A percentile compares a stretch with the other conserved stretches of the same genome.
Evolutionary conservation across 2,329 filamentous ascomycete genomes (phyloP).

Genomic region (Mycocentrospora acerina): DNA sequence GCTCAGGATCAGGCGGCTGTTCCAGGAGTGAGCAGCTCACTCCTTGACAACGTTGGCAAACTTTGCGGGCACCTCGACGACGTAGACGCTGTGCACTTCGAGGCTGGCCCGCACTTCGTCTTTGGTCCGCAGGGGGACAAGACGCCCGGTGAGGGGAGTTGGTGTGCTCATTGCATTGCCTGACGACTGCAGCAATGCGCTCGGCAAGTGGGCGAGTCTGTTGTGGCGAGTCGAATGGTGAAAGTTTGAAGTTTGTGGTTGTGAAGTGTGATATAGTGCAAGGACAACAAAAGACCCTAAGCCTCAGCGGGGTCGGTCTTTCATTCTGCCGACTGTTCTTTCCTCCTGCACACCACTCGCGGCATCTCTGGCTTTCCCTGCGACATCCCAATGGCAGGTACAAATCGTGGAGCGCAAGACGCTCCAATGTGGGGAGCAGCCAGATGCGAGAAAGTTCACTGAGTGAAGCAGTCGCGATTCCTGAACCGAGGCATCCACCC

Average conservation of each 20-base stretch:
- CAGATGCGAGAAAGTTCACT: too few species aligned
- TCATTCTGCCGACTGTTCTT: slow-evolving; percentile 6
- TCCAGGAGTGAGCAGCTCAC: slow-evolving; percentile 52
- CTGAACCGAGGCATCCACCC: too few species aligned
- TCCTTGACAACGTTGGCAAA: slow-evolving; percentile 71
- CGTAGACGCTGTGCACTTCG: slow-evolving; percentile 64
- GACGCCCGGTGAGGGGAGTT: slow-evolving; percentile 21
- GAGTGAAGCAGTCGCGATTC: too few species aligned
- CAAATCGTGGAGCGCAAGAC: too few species aligned
- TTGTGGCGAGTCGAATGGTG: slow-evolving; percentile 2
- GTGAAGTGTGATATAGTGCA: neutral
- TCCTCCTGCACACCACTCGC: slow-evolving; percentile 1
- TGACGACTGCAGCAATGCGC: slow-evolving; percentile 5
- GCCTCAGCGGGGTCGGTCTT: slow-evolving; percentile 12
- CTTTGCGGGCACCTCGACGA: slow-evolving; percentile 71
- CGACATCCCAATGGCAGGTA: too few species aligned
- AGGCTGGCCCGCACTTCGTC: slow-evolving; percentile 52
- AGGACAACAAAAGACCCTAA: slow-evolving; percentile 11
- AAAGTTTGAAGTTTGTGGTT: neutral
- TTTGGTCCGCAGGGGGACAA: slow-evolving; percentile 50
- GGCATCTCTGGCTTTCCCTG: too few species aligned
- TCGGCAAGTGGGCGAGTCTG: slow-evolving; percentile 1
- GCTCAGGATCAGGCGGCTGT: slow-evolving; percentile 13
- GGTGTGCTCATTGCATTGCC: slow-evolving; percentile 29
- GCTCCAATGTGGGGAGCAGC: too few species aligned